phyloP scores from a whole-genome alignment of 106 monocot genomes.

The Apostasia ramifera region DNA sequence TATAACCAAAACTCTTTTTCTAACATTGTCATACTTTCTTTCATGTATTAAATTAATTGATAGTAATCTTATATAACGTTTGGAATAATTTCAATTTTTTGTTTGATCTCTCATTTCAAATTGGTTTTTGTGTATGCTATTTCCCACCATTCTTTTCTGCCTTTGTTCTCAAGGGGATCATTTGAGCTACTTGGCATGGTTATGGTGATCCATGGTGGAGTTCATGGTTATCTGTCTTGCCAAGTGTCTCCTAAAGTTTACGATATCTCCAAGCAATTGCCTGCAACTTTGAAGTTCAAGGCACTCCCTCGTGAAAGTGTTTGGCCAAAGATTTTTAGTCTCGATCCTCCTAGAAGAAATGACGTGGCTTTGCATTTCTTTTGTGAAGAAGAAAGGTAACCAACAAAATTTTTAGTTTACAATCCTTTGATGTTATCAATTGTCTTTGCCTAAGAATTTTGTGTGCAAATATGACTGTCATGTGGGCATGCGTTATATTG shows the following conservation, averaged over 20 bases:
- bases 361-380: constrained; percentile 28
- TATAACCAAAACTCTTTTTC: too few relatives aligned
- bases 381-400: constrained; percentile 8
- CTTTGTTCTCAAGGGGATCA: constrained; percentile 14
- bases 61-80: too few relatives aligned
- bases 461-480: too few relatives aligned
- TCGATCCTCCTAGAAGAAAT: constrained; percentile 12
- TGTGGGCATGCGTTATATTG: too few relatives aligned
- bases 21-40: too few relatives aligned
- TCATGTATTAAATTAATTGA: too few relatives aligned
- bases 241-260: constrained; percentile 21
- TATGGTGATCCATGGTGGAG: constrained; percentile 2
- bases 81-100: too few relatives aligned
- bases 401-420: too few relatives aligned
- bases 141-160: not conserved
- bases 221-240: constrained; percentile 17
- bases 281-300: constrained; percentile 17
- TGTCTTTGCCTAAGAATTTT: too few relatives aligned
- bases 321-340: constrained; percentile 23
- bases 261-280: constrained; percentile 15
- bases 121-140: too few relatives aligned
- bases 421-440: too few relatives aligned
- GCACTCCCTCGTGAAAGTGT: constrained; percentile 11
- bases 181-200: constrained; percentile 20
- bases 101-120: too few relatives aligned